A percentile compares a stretch with the other conserved stretches of the same genome.
These are phyloP conservation scores for Effrenium voratum DNA, from an alignment of 73 alveolate species.

Conservation along the genomic window DNA sequence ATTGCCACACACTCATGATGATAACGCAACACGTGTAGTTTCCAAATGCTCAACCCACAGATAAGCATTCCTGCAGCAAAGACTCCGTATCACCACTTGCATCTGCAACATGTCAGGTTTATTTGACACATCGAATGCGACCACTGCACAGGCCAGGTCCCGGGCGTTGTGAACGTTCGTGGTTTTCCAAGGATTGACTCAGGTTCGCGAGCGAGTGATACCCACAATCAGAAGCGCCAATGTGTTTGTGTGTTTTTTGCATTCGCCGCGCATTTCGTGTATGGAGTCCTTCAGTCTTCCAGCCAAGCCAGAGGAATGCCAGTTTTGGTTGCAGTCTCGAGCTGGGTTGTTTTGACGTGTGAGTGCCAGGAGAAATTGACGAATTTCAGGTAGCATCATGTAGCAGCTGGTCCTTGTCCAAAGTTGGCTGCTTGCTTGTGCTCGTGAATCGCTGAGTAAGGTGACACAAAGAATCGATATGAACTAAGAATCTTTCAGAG, in stretches of 20 bases:
- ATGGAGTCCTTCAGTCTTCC: neutral
- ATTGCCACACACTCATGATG: neutral
- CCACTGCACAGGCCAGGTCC: conserved; percentile 57
- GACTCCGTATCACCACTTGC: neutral
- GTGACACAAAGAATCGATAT: no score
- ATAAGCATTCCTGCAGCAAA: neutral
- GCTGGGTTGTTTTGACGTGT: no score
- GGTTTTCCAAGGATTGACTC: neutral
- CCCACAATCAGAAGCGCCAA: neutral
- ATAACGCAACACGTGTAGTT: neutral
- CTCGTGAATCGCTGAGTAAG: no score
- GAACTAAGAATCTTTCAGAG: no score
- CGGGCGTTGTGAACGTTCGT: neutral
- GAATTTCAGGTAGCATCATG: no score
- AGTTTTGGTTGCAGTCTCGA: neutral
- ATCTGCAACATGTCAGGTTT: neutral
- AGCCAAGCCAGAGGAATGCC: neutral
- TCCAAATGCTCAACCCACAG: neutral
- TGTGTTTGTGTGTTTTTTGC: no score
- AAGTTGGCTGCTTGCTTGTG: no score
- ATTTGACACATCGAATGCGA: conserved; percentile 72
- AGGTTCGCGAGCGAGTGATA: neutral
- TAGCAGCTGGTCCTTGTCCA: no score
- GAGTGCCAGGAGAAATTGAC: no score
- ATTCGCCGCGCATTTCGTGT: no score